Conservation (phyloP, 495 filamentous ascomycete species). For the Penicillium lividum region DNA sequence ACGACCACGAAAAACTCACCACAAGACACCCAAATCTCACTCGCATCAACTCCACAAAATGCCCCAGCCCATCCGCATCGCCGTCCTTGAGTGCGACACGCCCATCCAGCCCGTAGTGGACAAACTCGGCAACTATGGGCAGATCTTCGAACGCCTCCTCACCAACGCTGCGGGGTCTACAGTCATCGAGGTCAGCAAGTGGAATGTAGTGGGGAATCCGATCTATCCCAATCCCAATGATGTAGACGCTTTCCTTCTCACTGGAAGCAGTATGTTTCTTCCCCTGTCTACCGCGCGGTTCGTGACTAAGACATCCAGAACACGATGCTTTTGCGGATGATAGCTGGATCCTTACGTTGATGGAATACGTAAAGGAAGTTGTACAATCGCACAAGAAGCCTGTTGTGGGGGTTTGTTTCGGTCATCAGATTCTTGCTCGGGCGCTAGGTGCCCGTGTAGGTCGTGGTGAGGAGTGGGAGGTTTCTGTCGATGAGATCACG, state of each 20-base stretch:
- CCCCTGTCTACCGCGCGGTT: background rate
- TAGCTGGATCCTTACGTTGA: slow-evolving; percentile 71
- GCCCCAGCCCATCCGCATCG: slow-evolving; percentile 58
- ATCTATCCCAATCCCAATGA: slow-evolving; percentile 64
- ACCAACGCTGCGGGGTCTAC: slow-evolving; percentile 27
- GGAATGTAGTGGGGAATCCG: slow-evolving; percentile 60
- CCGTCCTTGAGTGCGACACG: slow-evolving; percentile 78
- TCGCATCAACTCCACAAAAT: slow-evolving; percentile 8
- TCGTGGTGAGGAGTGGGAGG: slow-evolving; percentile 72
- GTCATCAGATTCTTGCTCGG: slow-evolving; percentile 85
- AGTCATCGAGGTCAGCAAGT: slow-evolving; percentile 52
- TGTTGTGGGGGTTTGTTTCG: slow-evolving; percentile 82
- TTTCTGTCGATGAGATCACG: slow-evolving; percentile 63
- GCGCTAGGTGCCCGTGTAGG: slow-evolving; percentile 69
- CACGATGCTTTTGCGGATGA: slow-evolving; percentile 62
- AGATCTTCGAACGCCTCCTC: slow-evolving; percentile 69
- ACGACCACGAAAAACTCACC: background rate
- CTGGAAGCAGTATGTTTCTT: slow-evolving; percentile 57
- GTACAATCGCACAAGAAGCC: slow-evolving; percentile 56
- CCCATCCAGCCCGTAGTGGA: slow-evolving; percentile 55
- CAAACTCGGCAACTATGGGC: slow-evolving; percentile 68
- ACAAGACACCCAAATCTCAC: background rate
- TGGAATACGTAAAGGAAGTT: slow-evolving; percentile 59
- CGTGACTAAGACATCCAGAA: slow-evolving; percentile 29
- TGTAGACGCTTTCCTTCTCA: slow-evolving; percentile 75